Conservation (phyloP, 1,284 basidiomycete genomes). For the Puccinia coronata region DNA sequence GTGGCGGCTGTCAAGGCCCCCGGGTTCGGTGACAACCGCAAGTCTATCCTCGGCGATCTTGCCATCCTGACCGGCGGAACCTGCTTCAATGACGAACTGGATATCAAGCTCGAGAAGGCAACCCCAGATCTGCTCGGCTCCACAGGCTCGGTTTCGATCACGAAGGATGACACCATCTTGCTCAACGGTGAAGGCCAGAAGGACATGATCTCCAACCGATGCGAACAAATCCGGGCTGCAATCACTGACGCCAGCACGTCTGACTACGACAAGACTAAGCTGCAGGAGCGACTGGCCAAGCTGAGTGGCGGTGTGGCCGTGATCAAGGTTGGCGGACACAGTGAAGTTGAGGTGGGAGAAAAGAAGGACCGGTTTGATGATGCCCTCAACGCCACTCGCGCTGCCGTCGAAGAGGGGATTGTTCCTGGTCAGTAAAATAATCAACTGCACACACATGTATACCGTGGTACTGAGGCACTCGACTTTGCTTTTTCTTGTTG, state of each 20-base stretch:
- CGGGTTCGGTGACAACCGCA: slow-evolving; percentile 98
- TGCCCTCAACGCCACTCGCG: slow-evolving; percentile 92
- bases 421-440: slow-evolving; percentile 77
- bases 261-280: slow-evolving; percentile 92
- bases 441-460: slow-evolving; percentile 64
- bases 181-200: slow-evolving; percentile 90
- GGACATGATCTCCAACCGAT: slow-evolving; percentile 79
- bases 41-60: slow-evolving; percentile 92
- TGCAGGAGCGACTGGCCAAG: slow-evolving; percentile 96
- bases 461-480: slow-evolving; percentile 65
- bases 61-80: slow-evolving; percentile 96
- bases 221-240: slow-evolving; percentile 89
- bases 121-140: slow-evolving; percentile 87
- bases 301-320: slow-evolving; percentile 93
- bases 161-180: slow-evolving; percentile 97
- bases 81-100: slow-evolving; percentile 96
- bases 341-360: slow-evolving; percentile 95
- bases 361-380: slow-evolving; percentile 99
- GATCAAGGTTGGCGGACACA: slow-evolving; percentile 92
- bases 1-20: slow-evolving; percentile 94
- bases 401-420: slow-evolving; percentile 97
- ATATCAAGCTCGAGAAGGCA: slow-evolving; percentile 93
- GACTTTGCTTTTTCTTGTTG: no score
- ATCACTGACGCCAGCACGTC: slow-evolving; percentile 80
- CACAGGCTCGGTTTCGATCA: slow-evolving; percentile 88